Base-by-base conservation (phyloP, 306 rosid species). In the Benincasa hispida region DNA sequence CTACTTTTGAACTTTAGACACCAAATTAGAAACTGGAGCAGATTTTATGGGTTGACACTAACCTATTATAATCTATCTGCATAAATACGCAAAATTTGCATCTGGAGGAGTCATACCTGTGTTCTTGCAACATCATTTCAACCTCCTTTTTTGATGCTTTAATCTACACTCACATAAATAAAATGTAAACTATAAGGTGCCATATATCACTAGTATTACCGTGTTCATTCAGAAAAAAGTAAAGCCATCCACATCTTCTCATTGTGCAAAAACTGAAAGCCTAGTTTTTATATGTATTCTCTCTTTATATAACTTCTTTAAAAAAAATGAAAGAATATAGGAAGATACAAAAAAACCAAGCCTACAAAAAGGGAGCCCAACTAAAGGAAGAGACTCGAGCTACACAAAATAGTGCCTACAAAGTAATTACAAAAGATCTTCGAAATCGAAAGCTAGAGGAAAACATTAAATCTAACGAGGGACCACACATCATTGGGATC, bases 131-230 rank as follows among this genome's bases (percentile, higher is more conserved):
- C 94, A 88, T 93, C 84, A 30, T 83, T 84, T 87, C 97, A 60
- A 87, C 91, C 87, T 93, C 98, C 89, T 89, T 90, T 76, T 90
- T 86, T 37, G 93, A 88, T 82, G 86, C 87, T 79, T 93, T 90
- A 81, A 93, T 90, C 98, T 93, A 60, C 53, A 80, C n/a, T 82
- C 75, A 78, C 32, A 81, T 54, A 76, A 76, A 57, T 72, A 80
- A 73, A 78, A 66, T 55, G 32, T 21, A 24, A 70, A 72, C 41
- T 72, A 47, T 6, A 69, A 39, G n/a, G 45, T 19, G 53, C 19
- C 48, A 34, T 10, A 45, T 19, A 34, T 67, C 41, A 2, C 74
- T 39, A 21, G 12, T 41, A 41, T 11, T 37, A 67, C 6, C 50
- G 8, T 67, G 54, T 67, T 67, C 72, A 63, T 34, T 35, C 27